Percentiles rank a stretch among this genome's conserved stretches.
Evolutionary conservation across 768 basidiomycete genomes (phyloP).

Genomic region (Artomyces pyxidatus): DNA sequence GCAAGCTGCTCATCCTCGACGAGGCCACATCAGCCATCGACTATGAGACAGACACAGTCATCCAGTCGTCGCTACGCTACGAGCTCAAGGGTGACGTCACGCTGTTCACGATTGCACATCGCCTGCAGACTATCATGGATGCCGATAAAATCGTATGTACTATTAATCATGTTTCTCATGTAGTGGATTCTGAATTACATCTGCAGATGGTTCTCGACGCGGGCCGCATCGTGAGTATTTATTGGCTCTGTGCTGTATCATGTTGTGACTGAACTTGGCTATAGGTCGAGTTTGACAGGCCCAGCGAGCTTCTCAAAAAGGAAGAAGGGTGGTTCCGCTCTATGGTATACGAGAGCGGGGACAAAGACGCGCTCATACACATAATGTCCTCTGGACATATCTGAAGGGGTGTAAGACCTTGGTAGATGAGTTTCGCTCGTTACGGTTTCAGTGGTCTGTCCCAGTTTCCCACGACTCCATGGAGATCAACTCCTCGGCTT

Average conservation of each 20-base stretch:
- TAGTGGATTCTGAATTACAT: neutral
- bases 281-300: slow-evolving; percentile 39
- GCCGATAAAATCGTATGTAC: slow-evolving; percentile 47
- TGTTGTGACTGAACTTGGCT: neutral
- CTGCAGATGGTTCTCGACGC: slow-evolving; percentile 37
- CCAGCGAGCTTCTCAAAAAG: slow-evolving; percentile 30
- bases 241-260: neutral
- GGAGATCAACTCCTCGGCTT: too few relatives aligned
- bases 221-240: slow-evolving; percentile 29
- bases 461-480: too few relatives aligned
- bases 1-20: slow-evolving; percentile 51
- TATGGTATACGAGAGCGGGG: slow-evolving; percentile 33
- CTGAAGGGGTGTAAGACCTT: too few relatives aligned
- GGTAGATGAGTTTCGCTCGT: too few relatives aligned
- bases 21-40: slow-evolving; percentile 35
- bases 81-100: slow-evolving; percentile 37
- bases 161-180: neutral
- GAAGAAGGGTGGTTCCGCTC: slow-evolving; percentile 27
- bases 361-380: slow-evolving; percentile 26
- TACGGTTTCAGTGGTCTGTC: too few relatives aligned
- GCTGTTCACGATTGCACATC: slow-evolving; percentile 51
- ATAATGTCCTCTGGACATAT: too few relatives aligned
- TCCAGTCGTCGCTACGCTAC: slow-evolving; percentile 47
- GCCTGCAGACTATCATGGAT: slow-evolving; percentile 51
- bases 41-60: slow-evolving; percentile 47